Evolutionary conservation across 1,139 yeast genomes (phyloP), one percentile per base, ranked within the genome.

Genomic region (Geotrichum cucujoidarum): DNA sequence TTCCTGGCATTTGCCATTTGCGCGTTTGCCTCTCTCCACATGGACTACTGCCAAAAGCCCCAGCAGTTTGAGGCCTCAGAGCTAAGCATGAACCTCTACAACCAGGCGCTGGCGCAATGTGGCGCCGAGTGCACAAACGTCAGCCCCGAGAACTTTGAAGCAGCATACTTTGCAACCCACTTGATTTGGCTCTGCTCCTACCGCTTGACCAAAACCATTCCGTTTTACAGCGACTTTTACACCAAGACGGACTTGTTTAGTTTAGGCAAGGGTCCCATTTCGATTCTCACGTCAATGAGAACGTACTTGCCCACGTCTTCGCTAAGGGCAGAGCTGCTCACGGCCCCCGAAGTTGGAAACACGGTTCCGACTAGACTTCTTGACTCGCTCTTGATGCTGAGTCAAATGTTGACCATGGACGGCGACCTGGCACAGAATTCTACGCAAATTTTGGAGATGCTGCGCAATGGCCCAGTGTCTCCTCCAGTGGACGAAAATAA

Each of bases 171-270:
- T 32, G 46, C 49, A 16, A 42, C 49, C 11, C 21, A 24, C 4
- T 30, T 47, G 2, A 47, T 47, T n/a, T 22, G 43, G 46, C 33
- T 36, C 14, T 41, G 43, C 21, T 41, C 49, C 3, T 42, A 41
- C 20, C 31, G 43, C 5, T 40, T 47, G 11, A 46, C 40, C 13
- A 32, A 41, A 4, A 14, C 33, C 1, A 38, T 47, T 8, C 46
- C 46, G 11, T 25, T 35, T 1, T 37, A 30, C 22, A 31, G 40
- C 6, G 20, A 22, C 20, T 33, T 20, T 3, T 16, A 17, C 18
- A 18, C 30, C 18, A 29, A 30, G 21, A 36, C 29, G 3, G 49
- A 47, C 32, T 22, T 47, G 24, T 37, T 47, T 14, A 24, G 40
- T 5, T 20, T 47, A 4, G 24, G 31, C 7, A 41, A 38, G 16